Base-by-base conservation (phyloP, 257 asterid genomes). In the Jacaranda mimosifolia region DNA sequence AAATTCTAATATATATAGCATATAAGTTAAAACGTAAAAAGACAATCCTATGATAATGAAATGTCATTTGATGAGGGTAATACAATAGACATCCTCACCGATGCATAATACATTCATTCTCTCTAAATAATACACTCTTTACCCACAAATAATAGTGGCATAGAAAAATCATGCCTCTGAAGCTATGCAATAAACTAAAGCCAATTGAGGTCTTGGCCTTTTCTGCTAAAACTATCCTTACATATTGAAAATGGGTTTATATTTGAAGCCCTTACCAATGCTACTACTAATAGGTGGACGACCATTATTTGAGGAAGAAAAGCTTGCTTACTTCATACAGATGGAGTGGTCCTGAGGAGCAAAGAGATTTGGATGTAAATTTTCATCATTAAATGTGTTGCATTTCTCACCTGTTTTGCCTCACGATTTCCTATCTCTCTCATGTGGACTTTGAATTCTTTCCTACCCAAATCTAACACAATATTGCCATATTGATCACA, bases 361-460 rank as follows among this genome's bases (percentile, higher is more conserved):
- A 26, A 26, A 26, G 32, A 26, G 32, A 26, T 26, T 26, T 6
- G 96, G 94, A 79, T 88, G 87, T n/a, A 79, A 79, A 67, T 87
- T 90, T 77, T 90, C 94, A 66, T 86, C 78, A 3, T 83, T 87
- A 75, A 87, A 86, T 3, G 89, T 83, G 36, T 77, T 67, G 55
- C 73, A 45, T 77, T 77, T 79, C 72, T 63, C 84, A 43, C 43
- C 71, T 4, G 62, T 70, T 43, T 18, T 26, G 3, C 73, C 68
- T 39, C 83, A 76, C 6, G 80, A 79, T 70, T 78, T 74, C 89
- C 90, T 89, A 76, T 88, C 70, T 88, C 86, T 75, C 86, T 89
- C 75, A 85, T 82, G 83, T 91, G 98, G 40, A 85, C 83, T 81
- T 91, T 91, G 92, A 89, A 91, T 66, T 90, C 95, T 84, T 89